Evolutionary conservation across 108 stramenopile species (phyloP).

Genomic region (Nannochloropsis granulata): DNA sequence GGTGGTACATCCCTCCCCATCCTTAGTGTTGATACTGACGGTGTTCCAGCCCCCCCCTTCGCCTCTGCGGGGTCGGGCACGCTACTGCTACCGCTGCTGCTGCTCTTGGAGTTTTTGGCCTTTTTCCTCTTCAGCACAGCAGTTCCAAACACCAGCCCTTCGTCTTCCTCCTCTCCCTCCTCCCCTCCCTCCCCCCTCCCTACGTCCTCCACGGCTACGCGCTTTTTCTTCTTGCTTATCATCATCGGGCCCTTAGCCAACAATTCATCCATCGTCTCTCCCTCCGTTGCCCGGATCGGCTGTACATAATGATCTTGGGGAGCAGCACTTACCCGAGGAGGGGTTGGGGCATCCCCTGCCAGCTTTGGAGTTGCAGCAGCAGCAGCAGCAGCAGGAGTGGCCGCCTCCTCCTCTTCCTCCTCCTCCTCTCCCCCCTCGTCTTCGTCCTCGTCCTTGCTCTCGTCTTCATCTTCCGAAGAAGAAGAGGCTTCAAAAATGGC

Average conservation of each 20-base stretch:
- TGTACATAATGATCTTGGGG: neutral
- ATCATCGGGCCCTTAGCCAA: neutral
- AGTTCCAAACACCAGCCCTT: neutral
- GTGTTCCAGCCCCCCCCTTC: too few species aligned
- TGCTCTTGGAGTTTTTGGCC: neutral
- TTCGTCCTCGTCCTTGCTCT: neutral
- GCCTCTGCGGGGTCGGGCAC: too few species aligned
- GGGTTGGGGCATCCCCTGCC: neutral
- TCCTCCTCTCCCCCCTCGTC: neutral
- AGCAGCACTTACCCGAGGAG: neutral
- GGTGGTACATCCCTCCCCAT: too few species aligned
- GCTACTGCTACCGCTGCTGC: too few species aligned
- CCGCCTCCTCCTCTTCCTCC: neutral
- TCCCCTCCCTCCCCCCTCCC: neutral
- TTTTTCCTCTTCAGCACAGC: neutral
- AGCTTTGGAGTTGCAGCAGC: neutral
- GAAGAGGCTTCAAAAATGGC: neutral
- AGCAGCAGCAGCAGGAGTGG: neutral
- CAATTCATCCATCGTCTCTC: neutral
- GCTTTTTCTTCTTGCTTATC: neutral
- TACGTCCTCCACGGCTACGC: neutral
- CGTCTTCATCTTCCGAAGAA: neutral
- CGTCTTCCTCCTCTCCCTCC: neutral
- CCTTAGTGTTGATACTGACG: too few species aligned
- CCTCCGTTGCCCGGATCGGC: neutral